Base-by-base conservation (phyloP, 2,329 filamentous ascomycete genomes). In the Endoconidiophora polonica region DNA sequence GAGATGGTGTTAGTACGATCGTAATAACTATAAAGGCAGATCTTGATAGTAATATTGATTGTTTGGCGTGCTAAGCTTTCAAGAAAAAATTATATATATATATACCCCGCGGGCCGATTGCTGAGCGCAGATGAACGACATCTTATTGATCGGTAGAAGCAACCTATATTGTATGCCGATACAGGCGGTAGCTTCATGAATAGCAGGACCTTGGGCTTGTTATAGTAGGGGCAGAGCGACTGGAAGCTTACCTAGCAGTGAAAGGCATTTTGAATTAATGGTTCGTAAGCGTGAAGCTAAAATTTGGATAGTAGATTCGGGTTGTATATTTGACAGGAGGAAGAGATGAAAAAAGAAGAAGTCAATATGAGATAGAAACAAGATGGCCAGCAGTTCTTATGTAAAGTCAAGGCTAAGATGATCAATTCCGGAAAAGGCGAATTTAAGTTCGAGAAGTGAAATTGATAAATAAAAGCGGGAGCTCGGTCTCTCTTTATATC, bases 161-260 rank as follows among this genome's bases (percentile, higher is more conserved):
- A 10, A n/a, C 16, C 18, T 18, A 26, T 26, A 18, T 16, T 16
- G 7, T 3, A 40, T 12, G 29, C 29, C 12, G 12, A 33, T 33
- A 33, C 12, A 33, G 29, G 7, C 7, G 29, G 6, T 2, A 33
- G 29, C 29, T 12, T 33, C 16, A 48, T 16, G 48, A 48, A 33
- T 33, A 33, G 16, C 29, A 33, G 29, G 12, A 12, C 4, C 7
- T 33, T 5, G 3, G 9, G 29, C 29, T 33, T 33, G 29, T 12
- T 33, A 12, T 33, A 33, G 29, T 33, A 33, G 3, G 12, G 29
- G 7, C 12, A 3, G 12, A 33, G 29, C 9, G 12, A 10, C 16
- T 18, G 16, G 29, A 33, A 33, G 5, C 69, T 63, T 71, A 76
- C 73, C 71, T 75, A 46, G 65, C 68, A 60, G 74, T 77, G 70